These are phyloP conservation scores for Mallotus nudiflorus DNA, from an alignment of 345 rosid species.

Conservation along the genomic window DNA sequence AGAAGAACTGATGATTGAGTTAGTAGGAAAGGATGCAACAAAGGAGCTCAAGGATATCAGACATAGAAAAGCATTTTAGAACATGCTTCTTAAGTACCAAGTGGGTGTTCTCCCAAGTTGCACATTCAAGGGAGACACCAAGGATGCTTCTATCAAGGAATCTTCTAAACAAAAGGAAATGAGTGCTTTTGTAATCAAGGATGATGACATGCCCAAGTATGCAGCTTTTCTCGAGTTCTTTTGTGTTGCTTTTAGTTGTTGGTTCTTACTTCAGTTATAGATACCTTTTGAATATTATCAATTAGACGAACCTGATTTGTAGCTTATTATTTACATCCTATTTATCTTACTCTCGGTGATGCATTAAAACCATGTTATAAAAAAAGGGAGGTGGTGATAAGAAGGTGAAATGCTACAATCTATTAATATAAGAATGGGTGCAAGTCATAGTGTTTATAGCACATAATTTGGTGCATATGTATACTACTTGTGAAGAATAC, in stretches of 20 bases:
- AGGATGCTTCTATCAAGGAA: constrained; percentile 23
- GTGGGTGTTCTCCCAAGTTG: constrained; percentile 48
- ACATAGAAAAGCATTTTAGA: constrained; percentile 54
- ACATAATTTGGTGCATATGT: too few relatives aligned
- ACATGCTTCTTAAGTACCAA: constrained; percentile 45
- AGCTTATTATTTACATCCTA: background rate
- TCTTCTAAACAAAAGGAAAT: constrained; percentile 32
- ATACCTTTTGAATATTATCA: constrained; percentile 11
- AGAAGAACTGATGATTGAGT: constrained; percentile 54
- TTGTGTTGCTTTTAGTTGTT: constrained; percentile 44
- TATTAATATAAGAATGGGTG: too few relatives aligned
- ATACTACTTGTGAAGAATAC: too few relatives aligned
- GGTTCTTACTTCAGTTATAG: constrained; percentile 49
- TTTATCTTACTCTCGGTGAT: background rate
- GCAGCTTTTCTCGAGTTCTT: constrained; percentile 38
- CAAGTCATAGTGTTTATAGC: too few relatives aligned
- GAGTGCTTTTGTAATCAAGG: constrained; percentile 55
- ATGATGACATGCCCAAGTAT: constrained; percentile 22
- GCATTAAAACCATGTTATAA: background rate
- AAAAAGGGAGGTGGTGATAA: too few relatives aligned
- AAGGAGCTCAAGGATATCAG: constrained; percentile 50
- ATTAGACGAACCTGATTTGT: background rate
- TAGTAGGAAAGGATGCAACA: constrained; percentile 55
- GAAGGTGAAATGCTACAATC: too few relatives aligned
- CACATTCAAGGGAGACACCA: constrained; percentile 14